phyloP scores from a whole-genome alignment of 371 early-diverging fungal species.

The Actinomortierella ambigua region DNA sequence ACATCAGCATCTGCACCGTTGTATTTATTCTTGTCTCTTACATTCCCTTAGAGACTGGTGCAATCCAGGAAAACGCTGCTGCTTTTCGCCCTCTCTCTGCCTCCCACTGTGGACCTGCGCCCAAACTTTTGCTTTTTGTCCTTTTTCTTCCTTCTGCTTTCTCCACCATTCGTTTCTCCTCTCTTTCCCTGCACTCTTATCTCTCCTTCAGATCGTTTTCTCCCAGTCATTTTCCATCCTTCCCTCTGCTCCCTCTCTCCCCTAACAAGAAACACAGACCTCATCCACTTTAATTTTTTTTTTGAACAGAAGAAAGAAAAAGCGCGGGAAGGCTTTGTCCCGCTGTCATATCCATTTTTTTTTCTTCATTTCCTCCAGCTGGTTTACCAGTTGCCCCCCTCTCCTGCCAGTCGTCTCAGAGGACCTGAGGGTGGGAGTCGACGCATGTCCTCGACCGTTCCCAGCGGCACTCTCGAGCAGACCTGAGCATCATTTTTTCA shows the following conservation, averaged over 20 bases:
- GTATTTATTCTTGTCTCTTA: too few species aligned
- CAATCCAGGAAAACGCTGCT: too few species aligned
- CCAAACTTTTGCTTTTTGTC: too few species aligned
- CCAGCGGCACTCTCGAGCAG: background rate
- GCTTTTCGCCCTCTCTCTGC: too few species aligned
- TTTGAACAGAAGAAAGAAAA: background rate
- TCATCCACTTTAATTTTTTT: background rate
- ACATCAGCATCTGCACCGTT: too few species aligned
- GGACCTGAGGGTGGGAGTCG: background rate
- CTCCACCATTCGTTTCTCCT: too few species aligned
- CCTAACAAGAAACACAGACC: background rate
- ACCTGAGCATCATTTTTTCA: too few species aligned
- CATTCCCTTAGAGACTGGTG: too few species aligned
- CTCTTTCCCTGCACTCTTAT: too few species aligned
- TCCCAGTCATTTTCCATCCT: background rate
- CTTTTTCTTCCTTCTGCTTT: too few species aligned
- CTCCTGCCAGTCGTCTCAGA: background rate
- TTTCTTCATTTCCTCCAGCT: background rate
- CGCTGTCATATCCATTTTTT: background rate
- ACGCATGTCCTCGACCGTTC: background rate
- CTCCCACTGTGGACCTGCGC: too few species aligned
- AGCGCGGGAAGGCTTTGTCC: background rate
- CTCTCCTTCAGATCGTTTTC: background rate
- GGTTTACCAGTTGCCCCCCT: background rate
- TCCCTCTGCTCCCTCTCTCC: background rate